Evolutionary conservation across 176 grass and related monocot genomes (phyloP), one percentile per base, ranked within the genome.

Genomic region (Luzula sylvatica): DNA sequence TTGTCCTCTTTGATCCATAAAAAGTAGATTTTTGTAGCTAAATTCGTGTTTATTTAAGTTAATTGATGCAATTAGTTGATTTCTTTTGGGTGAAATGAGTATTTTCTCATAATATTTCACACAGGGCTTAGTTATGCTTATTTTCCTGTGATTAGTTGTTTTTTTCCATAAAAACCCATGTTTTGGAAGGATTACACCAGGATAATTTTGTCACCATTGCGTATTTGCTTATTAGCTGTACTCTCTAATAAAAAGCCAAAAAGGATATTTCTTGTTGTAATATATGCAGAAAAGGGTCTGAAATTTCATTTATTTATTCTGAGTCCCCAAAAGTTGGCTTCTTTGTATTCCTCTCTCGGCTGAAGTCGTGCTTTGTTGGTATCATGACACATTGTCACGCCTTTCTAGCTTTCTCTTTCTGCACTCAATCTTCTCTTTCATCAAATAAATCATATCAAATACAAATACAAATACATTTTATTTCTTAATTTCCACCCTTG

Each of bases 221-320:
- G 66, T 15, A 67, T 35, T 57, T 56, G 75, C 56, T 74, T 67
- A n/a, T n/a, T n/a, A 81, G 50, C 72, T 78, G 87, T 72, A 52
- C 48, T 70, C 62, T 45, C 24, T 22, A 19, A 64, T 47, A 15
- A 64, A 64, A 64, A 14, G 24, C 43, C 60, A 64, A 64, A 64
- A 47, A 61, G 19, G 44, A 5, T 3, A 29, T 64, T 49, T 50
- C 60, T 64, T 21, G 24, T n/a, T 61, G 22, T 14, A 26, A 49
- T 47, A 23, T 32, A 61, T 26, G 40, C 57, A 63, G 28, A 63
- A 61, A 48, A 49, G 9, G 21, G 6, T 16, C 35, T 46, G 40
- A 3, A 46, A 11, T 26, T 35, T n/a, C 43, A 49, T 64, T 64
- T 32, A 50, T 64, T 64, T 28, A 50, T 64, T 64, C 60, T 64